phyloP scores from a whole-genome alignment of 768 basidiomycete genomes.

The Imleria badia region DNA sequence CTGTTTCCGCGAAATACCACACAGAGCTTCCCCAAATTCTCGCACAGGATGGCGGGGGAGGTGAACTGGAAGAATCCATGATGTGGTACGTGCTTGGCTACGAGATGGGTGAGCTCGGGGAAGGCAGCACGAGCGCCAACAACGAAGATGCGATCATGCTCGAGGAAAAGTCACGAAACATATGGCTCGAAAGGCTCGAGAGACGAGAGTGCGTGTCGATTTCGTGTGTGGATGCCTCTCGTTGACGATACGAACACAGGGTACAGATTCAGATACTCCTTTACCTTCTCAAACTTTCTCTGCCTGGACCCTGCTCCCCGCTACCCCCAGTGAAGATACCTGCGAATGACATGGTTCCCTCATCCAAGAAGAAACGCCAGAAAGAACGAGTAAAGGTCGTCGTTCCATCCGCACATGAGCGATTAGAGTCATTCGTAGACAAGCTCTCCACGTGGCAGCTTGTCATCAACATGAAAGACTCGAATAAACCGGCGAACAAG shows the following conservation, averaged over 20 bases:
- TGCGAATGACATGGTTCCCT: slow-evolving; percentile 23
- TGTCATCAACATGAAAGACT: slow-evolving; percentile 38
- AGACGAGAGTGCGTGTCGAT: slow-evolving; percentile 54
- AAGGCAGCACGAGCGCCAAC: slow-evolving; percentile 24
- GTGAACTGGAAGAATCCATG: slow-evolving; percentile 66
- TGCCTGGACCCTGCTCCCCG: slow-evolving; percentile 44
- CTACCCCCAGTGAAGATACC: slow-evolving; percentile 32
- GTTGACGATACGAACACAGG: slow-evolving; percentile 38
- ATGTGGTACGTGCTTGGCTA: slow-evolving; percentile 74
- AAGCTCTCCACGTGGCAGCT: slow-evolving; percentile 80
- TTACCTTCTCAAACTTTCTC: slow-evolving; percentile 61
- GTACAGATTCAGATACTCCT: slow-evolving; percentile 75
- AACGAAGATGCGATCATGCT: slow-evolving; percentile 30
- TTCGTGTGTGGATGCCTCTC: background rate
- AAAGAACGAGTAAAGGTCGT: slow-evolving; percentile 22
- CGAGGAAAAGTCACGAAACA: slow-evolving; percentile 52
- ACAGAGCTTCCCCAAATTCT: slow-evolving; percentile 62
- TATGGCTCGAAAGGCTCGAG: slow-evolving; percentile 67
- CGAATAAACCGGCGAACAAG: slow-evolving; percentile 13
- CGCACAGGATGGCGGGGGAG: slow-evolving; percentile 55
- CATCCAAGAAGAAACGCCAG: slow-evolving; percentile 33
- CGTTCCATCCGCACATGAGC: slow-evolving; percentile 41
- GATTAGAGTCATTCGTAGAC: slow-evolving; percentile 74
- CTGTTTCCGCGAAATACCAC: slow-evolving; percentile 60
- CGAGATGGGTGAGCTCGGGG: slow-evolving; percentile 43